A percentile compares a stretch with the other conserved stretches of the same genome.
Evolutionary conservation across 176 grass and related monocot genomes (phyloP).

Genomic region (Cenchrus fungigraminus): DNA sequence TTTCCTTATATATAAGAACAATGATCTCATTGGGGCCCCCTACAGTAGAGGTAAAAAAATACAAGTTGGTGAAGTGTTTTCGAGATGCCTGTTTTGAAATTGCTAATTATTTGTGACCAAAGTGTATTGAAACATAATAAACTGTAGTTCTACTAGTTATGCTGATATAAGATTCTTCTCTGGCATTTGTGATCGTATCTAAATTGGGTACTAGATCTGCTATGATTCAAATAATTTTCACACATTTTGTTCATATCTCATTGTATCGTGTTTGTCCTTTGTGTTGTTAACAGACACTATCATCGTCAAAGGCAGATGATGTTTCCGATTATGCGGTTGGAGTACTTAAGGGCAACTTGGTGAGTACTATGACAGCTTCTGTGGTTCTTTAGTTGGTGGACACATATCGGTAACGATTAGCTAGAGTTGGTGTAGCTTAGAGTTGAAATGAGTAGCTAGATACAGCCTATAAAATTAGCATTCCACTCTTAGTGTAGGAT

Average conservation of each 20-base stretch:
- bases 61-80: background rate
- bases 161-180: constrained; percentile 23
- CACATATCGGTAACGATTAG: background rate
- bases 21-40: too few species aligned
- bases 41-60: background rate
- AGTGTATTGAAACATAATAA: background rate
- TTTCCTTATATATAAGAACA: too few species aligned
- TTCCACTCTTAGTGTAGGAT: background rate
- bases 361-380: constrained; percentile 39
- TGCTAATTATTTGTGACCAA: background rate
- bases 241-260: background rate
- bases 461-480: background rate
- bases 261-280: constrained; percentile 28
- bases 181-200: constrained; percentile 26
- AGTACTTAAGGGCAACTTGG: constrained; percentile 73
- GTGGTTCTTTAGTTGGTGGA: background rate
- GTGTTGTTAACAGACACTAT: constrained; percentile 64
- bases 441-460: background rate
- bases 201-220: background rate
- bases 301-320: constrained; percentile 61
- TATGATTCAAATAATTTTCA: constrained; percentile 16
- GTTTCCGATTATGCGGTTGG: constrained; percentile 78
- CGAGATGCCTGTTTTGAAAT: background rate
- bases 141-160: background rate
- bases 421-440: too few species aligned